Conservation (phyloP, 208 protist species). For the Wallacemonas rigidus region DNA sequence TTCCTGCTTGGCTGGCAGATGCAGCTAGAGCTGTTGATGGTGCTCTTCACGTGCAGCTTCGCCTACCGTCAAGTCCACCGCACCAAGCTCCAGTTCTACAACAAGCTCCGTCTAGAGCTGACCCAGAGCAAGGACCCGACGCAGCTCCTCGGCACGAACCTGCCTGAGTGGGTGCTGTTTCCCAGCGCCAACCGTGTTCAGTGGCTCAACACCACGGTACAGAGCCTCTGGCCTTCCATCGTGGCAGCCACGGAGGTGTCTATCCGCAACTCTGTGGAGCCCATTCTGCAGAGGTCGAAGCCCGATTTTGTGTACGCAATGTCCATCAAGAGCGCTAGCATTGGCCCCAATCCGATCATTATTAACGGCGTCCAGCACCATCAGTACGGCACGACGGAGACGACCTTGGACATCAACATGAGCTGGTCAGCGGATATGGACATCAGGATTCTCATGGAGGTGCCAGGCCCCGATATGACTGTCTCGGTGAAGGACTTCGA, state of each 20-base stretch:
- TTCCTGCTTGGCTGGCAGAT: slow-evolving; percentile 61
- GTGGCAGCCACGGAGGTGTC: slow-evolving; percentile 50
- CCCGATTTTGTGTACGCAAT: slow-evolving; percentile 61
- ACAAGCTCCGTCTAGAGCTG: slow-evolving; percentile 47
- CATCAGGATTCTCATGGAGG: slow-evolving; percentile 49
- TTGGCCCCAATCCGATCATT: slow-evolving; percentile 53
- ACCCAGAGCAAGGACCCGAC: slow-evolving; percentile 43
- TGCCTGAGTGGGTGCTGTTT: slow-evolving; percentile 74
- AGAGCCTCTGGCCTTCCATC: slow-evolving; percentile 63
- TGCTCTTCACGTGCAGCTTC: slow-evolving; percentile 49
- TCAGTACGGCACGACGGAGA: slow-evolving; percentile 42
- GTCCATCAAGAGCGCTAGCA: slow-evolving; percentile 42
- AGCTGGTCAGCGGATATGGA: slow-evolving; percentile 76
- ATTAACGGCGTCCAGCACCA: slow-evolving; percentile 73
- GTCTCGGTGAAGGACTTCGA: slow-evolving; percentile 62
- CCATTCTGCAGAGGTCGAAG: slow-evolving; percentile 51
- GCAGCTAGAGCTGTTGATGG: slow-evolving; percentile 56
- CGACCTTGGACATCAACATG: slow-evolving; percentile 64
- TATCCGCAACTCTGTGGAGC: slow-evolving; percentile 37
- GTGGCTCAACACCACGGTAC: slow-evolving; percentile 68
- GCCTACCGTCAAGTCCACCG: slow-evolving; percentile 31
- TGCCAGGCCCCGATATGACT: slow-evolving; percentile 69
- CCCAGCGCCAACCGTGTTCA: slow-evolving; percentile 67
- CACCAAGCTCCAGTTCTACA: slow-evolving; percentile 26
- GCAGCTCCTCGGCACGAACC: slow-evolving; percentile 44